These are phyloP conservation scores for Colletotrichum sp. DNA, from an alignment of 2,329 filamentous ascomycete genomes.

Conservation along the genomic window DNA sequence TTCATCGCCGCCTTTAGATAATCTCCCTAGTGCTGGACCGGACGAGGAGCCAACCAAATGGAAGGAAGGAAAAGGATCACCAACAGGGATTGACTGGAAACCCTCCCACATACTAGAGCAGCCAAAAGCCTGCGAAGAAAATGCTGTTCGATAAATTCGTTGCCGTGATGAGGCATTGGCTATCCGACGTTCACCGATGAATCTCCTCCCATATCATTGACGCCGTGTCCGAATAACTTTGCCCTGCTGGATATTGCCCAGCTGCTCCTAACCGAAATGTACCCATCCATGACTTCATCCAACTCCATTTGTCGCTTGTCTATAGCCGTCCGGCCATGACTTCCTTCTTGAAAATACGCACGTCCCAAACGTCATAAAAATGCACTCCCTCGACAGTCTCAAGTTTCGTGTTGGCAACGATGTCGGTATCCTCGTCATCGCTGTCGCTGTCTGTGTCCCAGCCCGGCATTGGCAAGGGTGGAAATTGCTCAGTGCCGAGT, in stretches of 20 bases:
- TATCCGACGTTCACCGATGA: neutral
- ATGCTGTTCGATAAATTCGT: neutral
- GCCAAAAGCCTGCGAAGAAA: neutral
- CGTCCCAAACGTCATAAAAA: conserved; percentile 51
- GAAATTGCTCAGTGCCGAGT: conserved; percentile 24
- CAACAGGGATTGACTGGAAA: neutral
- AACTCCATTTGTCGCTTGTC: neutral
- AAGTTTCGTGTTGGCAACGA: conserved; percentile 31
- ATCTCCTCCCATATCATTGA: neutral
- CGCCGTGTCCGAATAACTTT: neutral
- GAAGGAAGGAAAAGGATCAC: neutral
- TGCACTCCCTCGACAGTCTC: conserved; percentile 42
- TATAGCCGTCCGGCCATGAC: conserved; percentile 49
- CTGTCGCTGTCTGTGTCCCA: conserved; percentile 37
- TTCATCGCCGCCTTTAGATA: neutral
- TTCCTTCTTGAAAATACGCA: conserved; percentile 66
- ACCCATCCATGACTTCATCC: neutral
- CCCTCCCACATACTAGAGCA: neutral
- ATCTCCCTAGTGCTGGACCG: neutral
- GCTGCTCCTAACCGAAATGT: neutral
- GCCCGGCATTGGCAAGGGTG: conserved; percentile 27
- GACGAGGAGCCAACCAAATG: neutral
- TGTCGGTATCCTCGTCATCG: conserved; percentile 34
- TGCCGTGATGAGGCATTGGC: neutral
- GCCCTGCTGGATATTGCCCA: neutral